Conservation (phyloP, 768 basidiomycete genomes). For the Lentinus tigrinus region DNA sequence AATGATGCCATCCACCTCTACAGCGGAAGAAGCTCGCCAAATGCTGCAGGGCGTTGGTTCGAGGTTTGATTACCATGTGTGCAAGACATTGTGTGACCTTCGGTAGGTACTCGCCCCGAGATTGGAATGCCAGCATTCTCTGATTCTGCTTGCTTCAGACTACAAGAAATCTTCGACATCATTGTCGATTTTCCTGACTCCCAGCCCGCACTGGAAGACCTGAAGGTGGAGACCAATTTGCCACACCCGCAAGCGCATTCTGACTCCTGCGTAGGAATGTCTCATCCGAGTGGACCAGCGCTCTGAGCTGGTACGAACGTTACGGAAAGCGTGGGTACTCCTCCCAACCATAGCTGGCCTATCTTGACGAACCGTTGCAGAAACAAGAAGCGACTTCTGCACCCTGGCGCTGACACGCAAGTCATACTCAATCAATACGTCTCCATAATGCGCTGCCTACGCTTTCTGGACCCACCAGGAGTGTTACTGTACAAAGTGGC, state of each 20-base stretch:
- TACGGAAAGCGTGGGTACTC: slow-evolving; percentile 71
- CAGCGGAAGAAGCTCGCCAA: slow-evolving; percentile 68
- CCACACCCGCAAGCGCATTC: background rate
- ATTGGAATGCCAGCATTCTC: background rate
- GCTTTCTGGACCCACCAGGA: slow-evolving; percentile 89
- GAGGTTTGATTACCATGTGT: slow-evolving; percentile 89
- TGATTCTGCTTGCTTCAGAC: slow-evolving; percentile 36
- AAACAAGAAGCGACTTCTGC: slow-evolving; percentile 83
- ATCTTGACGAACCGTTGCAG: slow-evolving; percentile 37
- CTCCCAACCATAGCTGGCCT: background rate
- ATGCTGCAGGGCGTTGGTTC: slow-evolving; percentile 78
- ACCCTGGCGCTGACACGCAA: slow-evolving; percentile 94
- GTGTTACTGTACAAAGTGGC: slow-evolving; percentile 93
- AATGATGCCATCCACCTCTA: background rate
- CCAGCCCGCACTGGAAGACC: slow-evolving; percentile 77
- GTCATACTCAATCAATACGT: slow-evolving; percentile 90
- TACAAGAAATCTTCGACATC: slow-evolving; percentile 90
- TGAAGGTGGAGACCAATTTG: slow-evolving; percentile 51
- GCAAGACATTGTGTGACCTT: slow-evolving; percentile 86
- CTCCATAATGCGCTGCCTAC: slow-evolving; percentile 85
- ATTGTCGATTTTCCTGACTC: slow-evolving; percentile 95
- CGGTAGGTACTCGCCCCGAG: slow-evolving; percentile 46
- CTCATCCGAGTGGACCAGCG: slow-evolving; percentile 80
- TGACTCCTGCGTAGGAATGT: slow-evolving; percentile 54
- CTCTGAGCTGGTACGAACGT: slow-evolving; percentile 65